A percentile compares a stretch with the other conserved stretches of the same genome.
phyloP scores from a whole-genome alignment of 306 rosid genomes.

The Vigna trinervia region DNA sequence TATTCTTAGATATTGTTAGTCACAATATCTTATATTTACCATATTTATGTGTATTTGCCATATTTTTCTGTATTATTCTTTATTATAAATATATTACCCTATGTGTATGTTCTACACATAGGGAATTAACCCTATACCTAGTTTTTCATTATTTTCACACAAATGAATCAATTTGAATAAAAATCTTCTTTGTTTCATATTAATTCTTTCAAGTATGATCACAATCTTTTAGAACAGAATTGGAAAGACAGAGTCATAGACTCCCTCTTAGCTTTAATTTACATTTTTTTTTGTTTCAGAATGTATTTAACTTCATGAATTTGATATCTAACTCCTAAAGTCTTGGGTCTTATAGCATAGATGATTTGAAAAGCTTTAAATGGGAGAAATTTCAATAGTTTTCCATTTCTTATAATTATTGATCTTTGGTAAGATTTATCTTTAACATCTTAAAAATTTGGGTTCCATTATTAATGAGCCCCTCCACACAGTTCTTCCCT shows the following conservation, averaged over 20 bases:
- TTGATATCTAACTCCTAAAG: conserved; percentile 4
- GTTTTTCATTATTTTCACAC: too few species aligned
- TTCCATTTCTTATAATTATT: background rate
- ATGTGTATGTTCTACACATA: too few species aligned
- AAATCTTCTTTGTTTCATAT: too few species aligned
- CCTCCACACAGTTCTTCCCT: background rate
- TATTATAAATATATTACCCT: too few species aligned
- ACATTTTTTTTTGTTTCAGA: background rate
- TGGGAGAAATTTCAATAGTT: background rate
- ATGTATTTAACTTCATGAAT: background rate
- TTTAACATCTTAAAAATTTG: conserved; percentile 6
- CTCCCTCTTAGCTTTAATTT: conserved; percentile 4
- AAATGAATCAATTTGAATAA: too few species aligned
- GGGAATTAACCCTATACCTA: too few species aligned
- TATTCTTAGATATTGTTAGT: too few species aligned
- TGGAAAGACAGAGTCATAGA: background rate
- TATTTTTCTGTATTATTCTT: too few species aligned
- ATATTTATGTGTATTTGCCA: too few species aligned
- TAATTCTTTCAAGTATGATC: background rate
- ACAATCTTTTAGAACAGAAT: background rate
- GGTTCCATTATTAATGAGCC: conserved; percentile 2
- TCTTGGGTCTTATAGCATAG: conserved; percentile 10
- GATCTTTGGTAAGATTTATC: background rate
- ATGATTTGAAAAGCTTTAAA: background rate
- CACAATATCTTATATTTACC: too few species aligned